Conservation (phyloP, 352 stramenopile species). For the Pythium monospermum region DNA sequence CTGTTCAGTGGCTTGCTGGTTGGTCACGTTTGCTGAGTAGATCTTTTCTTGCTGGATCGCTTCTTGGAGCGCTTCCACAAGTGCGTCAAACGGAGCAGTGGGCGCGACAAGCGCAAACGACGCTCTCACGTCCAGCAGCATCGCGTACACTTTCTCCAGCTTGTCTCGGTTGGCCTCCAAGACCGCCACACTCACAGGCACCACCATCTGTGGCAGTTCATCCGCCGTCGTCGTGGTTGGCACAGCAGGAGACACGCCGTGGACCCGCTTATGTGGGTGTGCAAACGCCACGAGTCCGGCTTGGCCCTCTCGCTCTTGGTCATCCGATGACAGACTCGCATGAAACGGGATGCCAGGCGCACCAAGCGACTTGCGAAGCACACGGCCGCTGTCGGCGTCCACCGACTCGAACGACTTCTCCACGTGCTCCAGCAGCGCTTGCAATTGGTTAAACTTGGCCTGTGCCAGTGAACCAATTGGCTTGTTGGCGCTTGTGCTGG, state of each 20-base stretch:
- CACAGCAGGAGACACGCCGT: constrained; percentile 54
- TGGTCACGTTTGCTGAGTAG: neutral
- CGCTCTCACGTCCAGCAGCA: constrained; percentile 12
- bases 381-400: constrained; percentile 19
- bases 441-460: constrained; percentile 21
- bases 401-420: constrained; percentile 15
- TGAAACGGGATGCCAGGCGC: constrained; percentile 55
- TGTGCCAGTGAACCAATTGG: neutral
- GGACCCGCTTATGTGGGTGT: constrained; percentile 45
- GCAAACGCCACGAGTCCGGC: constrained; percentile 48
- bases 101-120: constrained; percentile 17
- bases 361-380: constrained; percentile 32
- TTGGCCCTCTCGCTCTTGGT: constrained; percentile 33
- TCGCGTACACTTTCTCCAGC: constrained; percentile 1
- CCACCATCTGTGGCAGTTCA: constrained; percentile 3
- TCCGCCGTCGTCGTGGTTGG: neutral
- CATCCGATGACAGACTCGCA: constrained; percentile 37
- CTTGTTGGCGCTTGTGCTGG: constrained; percentile 20
- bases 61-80: constrained; percentile 8
- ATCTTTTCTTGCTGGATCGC: constrained; percentile 7
- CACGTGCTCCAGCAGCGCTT: constrained; percentile 16
- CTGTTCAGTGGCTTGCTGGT: constrained; percentile 1
- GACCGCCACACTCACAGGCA: constrained; percentile 12
- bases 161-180: constrained; percentile 16
- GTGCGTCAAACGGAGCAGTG: constrained; percentile 18